A percentile compares a stretch with the other conserved stretches of the same genome.
phyloP scores from a whole-genome alignment of 75 land plant genomes.

The Sequoiadendron giganteum region DNA sequence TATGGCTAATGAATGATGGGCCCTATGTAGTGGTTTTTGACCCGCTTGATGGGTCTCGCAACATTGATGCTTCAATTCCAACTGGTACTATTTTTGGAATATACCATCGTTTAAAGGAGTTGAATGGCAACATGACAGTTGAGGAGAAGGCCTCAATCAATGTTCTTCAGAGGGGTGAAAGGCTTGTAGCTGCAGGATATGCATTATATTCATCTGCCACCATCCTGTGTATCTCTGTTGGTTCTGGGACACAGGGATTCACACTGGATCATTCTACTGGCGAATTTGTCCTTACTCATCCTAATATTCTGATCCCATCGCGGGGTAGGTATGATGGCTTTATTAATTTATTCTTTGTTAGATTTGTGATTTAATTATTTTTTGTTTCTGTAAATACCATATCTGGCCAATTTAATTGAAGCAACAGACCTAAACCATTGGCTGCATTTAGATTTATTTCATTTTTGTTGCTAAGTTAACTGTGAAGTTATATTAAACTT shows the following conservation, averaged over 20 bases:
- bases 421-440: not conserved
- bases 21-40: constrained; percentile 88
- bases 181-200: constrained; percentile 85
- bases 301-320: constrained; percentile 63
- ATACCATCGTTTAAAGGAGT: constrained; percentile 67
- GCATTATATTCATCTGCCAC: constrained; percentile 96
- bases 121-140: constrained; percentile 54
- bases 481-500: not conserved
- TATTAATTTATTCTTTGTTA: not conserved
- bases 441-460: not conserved
- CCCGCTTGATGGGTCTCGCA: constrained; percentile 97
- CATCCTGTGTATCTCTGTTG: constrained; percentile 79
- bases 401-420: not conserved
- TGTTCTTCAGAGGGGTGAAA: constrained; percentile 83
- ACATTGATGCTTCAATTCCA: constrained; percentile 96
- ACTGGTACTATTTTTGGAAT: constrained; percentile 97
- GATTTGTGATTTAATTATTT: not conserved
- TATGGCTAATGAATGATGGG: constrained; percentile 69
- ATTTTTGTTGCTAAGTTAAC: not conserved
- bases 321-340: constrained; percentile 52
- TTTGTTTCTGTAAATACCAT: not conserved
- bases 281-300: constrained; percentile 90
- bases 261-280: constrained; percentile 89
- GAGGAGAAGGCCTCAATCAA: constrained; percentile 84
- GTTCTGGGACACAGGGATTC: constrained; percentile 85